Evolutionary conservation across 441 rosid species (phyloP).

Genomic region (Rhodomyrtus psidioides): DNA sequence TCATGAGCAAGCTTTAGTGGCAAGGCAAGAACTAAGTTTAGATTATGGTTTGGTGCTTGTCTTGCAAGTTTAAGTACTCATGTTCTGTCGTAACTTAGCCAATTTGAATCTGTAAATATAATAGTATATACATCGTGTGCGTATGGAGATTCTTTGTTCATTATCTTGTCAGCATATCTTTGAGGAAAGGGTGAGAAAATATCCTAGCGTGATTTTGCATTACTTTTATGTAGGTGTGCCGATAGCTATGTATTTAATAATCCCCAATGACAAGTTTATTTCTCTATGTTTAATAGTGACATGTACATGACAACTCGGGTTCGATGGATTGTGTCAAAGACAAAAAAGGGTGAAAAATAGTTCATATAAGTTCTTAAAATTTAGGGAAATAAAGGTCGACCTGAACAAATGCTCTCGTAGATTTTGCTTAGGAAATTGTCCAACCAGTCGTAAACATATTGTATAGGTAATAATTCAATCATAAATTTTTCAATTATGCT

Average conservation of each 20-base stretch:
- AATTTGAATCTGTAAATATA: background rate
- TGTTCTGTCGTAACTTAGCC: background rate
- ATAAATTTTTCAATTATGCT: background rate
- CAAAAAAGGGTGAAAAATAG: background rate
- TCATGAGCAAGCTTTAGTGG: no score
- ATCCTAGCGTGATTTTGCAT: no score
- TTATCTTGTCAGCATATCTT: background rate
- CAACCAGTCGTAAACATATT: background rate
- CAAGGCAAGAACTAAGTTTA: no score
- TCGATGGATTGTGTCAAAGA: background rate
- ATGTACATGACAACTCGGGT: background rate
- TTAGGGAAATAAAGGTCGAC: background rate
- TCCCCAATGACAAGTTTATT: background rate
- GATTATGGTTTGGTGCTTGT: background rate
- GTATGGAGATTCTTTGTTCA: background rate
- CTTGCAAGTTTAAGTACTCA: background rate
- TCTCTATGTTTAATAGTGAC: background rate
- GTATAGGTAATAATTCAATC: rapidly evolving
- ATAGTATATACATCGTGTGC: background rate
- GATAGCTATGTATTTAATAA: background rate
- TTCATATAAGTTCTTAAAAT: background rate
- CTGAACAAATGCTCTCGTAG: background rate
- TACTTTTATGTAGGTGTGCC: background rate
- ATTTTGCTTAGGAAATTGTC: background rate
- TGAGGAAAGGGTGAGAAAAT: background rate